Evolutionary conservation across 345 rosid genomes (phyloP).

Genomic region (Populus alba): DNA sequence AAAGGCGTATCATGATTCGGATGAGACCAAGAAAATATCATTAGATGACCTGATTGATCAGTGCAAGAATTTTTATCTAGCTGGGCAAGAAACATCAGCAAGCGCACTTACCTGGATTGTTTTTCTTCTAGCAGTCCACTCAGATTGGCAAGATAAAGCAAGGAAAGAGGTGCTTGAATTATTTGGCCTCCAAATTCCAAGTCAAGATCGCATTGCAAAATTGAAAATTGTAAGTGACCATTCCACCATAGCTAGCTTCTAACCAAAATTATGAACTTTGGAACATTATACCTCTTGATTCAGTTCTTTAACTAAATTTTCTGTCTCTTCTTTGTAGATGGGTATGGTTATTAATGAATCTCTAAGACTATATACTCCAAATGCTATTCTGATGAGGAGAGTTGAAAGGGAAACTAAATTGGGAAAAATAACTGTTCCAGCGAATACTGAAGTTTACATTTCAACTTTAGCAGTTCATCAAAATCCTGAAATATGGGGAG

Average conservation of each 20-base stretch:
- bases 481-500: slow-evolving; percentile 42
- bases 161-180: slow-evolving; percentile 35
- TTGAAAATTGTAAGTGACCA: slow-evolving; percentile 33
- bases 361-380: slow-evolving; percentile 40
- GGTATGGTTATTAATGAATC: slow-evolving; percentile 42
- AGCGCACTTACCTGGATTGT: slow-evolving; percentile 25
- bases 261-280: neutral
- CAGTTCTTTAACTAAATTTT: neutral
- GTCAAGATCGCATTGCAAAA: slow-evolving; percentile 28
- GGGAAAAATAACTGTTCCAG: slow-evolving; percentile 33
- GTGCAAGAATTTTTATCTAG: slow-evolving; percentile 42
- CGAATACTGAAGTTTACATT: slow-evolving; percentile 14
- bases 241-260: neutral
- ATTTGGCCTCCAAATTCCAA: slow-evolving; percentile 34
- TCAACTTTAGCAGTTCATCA: slow-evolving; percentile 32
- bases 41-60: slow-evolving; percentile 36
- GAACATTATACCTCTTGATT: neutral
- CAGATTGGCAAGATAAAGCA: slow-evolving; percentile 47
- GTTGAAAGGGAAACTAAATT: slow-evolving; percentile 21
- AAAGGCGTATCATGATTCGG: slow-evolving; percentile 20
- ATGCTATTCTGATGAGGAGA: slow-evolving; percentile 8
- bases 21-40: slow-evolving; percentile 23
- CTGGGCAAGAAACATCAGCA: slow-evolving; percentile 30
- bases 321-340: slow-evolving; percentile 15
- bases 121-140: slow-evolving; percentile 34